These are phyloP conservation scores for Alternaria sp. DNA, from an alignment of 2,329 filamentous ascomycete genomes.

Conservation along the genomic window DNA sequence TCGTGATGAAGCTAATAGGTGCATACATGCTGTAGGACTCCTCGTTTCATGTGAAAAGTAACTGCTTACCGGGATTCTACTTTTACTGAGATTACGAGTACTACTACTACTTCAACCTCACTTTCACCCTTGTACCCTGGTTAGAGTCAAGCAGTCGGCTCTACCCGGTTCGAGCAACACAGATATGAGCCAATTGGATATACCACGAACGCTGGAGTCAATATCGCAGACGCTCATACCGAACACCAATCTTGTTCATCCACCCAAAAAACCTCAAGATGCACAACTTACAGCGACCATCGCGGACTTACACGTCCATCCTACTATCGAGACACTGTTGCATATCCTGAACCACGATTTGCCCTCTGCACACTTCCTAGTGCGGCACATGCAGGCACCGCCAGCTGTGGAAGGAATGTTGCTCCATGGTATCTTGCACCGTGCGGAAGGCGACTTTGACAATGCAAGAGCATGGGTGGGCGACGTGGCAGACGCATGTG, in stretches of 20 bases:
- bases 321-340: conserved; percentile 60
- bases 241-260: conserved; percentile 17
- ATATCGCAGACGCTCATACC: conserved; percentile 24
- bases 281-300: conserved; percentile 29
- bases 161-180: not conserved
- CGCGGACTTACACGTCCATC: conserved; percentile 53
- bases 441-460: conserved; percentile 61
- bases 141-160: not conserved
- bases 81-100: not conserved
- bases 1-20: not conserved
- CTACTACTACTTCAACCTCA: not conserved
- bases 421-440: conserved; percentile 61
- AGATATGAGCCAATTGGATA: conserved; percentile 1
- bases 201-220: conserved; percentile 14
- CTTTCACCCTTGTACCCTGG: not conserved
- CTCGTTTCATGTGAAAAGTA: not conserved
- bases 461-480: conserved; percentile 61
- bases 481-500: conserved; percentile 53
- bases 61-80: not conserved
- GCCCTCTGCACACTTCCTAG: conserved; percentile 61
- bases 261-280: conserved; percentile 25
- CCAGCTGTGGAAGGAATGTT: conserved; percentile 63
- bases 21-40: not conserved
- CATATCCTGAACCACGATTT: conserved; percentile 63
- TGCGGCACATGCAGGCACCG: conserved; percentile 61